Evolutionary conservation across 1,284 basidiomycete species (phyloP).

Genomic region (Microbotryum scabiosae): DNA sequence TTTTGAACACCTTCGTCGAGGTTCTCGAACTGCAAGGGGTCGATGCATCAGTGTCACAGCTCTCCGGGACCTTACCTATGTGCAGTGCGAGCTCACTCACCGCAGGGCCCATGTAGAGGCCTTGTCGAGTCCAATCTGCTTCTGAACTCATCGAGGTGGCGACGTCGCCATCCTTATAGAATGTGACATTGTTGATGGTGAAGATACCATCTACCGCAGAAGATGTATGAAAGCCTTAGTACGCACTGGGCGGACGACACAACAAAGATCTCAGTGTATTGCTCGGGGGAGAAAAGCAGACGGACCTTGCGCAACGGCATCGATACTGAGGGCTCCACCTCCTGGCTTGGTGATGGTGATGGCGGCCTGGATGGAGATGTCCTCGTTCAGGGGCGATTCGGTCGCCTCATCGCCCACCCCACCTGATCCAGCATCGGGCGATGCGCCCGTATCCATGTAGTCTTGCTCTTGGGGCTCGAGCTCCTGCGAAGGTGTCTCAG

Average conservation of each 20-base stretch:
- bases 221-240: not conserved
- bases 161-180: slow-evolving; percentile 62
- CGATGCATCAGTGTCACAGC: not conserved
- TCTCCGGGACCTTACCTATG: not conserved
- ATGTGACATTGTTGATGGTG: slow-evolving; percentile 79
- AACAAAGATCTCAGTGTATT: too few relatives aligned
- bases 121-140: slow-evolving; percentile 85
- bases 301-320: slow-evolving; percentile 60
- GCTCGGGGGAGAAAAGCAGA: not conserved
- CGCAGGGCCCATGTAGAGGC: slow-evolving; percentile 83
- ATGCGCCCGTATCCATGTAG: slow-evolving; percentile 43
- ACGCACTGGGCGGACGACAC: not conserved
- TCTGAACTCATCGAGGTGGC: slow-evolving; percentile 76
- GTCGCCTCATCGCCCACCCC: slow-evolving; percentile 27
- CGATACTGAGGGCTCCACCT: slow-evolving; percentile 59
- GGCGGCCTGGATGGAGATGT: slow-evolving; percentile 62
- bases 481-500: slow-evolving; percentile 38
- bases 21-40: slow-evolving; percentile 61
- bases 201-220: slow-evolving; percentile 60
- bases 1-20: slow-evolving; percentile 79
- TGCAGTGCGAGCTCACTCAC: slow-evolving; percentile 42
- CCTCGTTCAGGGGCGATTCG: slow-evolving; percentile 21
- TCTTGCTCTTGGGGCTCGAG: slow-evolving; percentile 33
- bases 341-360: slow-evolving; percentile 68
- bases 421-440: slow-evolving; percentile 39